phyloP scores from a whole-genome alignment of 495 filamentous ascomycete species.

The Xylaria palmicola region DNA sequence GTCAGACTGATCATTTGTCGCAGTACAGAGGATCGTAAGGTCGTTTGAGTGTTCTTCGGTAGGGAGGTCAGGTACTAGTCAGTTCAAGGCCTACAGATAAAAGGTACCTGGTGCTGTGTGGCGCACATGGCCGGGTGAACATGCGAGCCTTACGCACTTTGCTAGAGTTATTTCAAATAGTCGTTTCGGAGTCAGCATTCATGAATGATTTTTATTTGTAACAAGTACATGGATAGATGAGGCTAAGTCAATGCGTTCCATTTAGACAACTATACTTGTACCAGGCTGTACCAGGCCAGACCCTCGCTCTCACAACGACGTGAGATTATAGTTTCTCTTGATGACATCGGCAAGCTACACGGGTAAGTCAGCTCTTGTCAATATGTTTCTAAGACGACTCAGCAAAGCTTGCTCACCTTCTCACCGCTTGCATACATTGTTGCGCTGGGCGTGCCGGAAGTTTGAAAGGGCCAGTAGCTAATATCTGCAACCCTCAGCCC shows the following conservation, averaged over 20 bases:
- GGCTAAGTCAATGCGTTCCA: not conserved
- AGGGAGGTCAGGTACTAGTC: too few relatives aligned
- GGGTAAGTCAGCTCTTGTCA: not conserved
- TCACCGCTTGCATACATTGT: conserved; percentile 55
- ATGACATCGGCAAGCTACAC: conserved; percentile 27
- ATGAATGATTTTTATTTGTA: not conserved
- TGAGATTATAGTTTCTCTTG: conserved; percentile 27
- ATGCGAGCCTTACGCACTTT: too few relatives aligned
- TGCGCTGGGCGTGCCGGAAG: conserved; percentile 43
- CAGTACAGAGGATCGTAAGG: too few relatives aligned
- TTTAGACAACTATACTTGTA: not conserved
- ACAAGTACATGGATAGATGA: not conserved
- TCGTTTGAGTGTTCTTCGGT: too few relatives aligned
- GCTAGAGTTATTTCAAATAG: too few relatives aligned
- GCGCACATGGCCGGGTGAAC: too few relatives aligned
- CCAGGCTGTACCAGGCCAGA: not conserved
- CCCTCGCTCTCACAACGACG: not conserved
- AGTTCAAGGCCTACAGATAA: too few relatives aligned
- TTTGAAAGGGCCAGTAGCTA: conserved; percentile 40
- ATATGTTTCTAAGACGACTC: not conserved
- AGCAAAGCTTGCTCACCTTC: conserved; percentile 30
- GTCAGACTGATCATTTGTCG: too few relatives aligned
- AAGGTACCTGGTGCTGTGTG: too few relatives aligned
- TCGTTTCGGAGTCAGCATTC: not conserved
- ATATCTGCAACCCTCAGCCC: conserved; percentile 41